Percentiles rank a stretch among this genome's conserved stretches.
Conservation (phyloP, 2,329 filamentous ascomycete species). For the Endoconidiophora laricicola region DNA sequence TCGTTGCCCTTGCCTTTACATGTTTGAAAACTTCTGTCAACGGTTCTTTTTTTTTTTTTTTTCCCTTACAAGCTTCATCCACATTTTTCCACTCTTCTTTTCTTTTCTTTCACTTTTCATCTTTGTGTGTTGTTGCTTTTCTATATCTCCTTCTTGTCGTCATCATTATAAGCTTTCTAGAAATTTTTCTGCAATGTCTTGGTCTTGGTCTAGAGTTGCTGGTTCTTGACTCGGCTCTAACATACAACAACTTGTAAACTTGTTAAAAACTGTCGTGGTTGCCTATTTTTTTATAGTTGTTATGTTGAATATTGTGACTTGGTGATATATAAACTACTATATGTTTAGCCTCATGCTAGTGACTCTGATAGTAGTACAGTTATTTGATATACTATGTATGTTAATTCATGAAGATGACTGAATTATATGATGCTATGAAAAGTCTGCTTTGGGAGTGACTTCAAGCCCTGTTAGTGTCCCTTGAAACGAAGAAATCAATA, state of each 20-base stretch:
- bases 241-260: constrained; percentile 6
- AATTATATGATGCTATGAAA: not conserved
- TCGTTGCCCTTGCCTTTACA: too few relatives aligned
- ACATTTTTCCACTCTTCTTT: not conserved
- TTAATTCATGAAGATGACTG: not conserved
- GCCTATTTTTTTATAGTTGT: too few relatives aligned
- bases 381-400: not conserved
- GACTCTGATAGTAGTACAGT: not conserved
- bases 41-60: not conserved
- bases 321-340: too few relatives aligned
- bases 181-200: constrained; percentile 10
- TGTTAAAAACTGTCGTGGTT: too few relatives aligned
- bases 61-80: not conserved
- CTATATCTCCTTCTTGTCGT: not conserved
- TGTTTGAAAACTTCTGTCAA: too few relatives aligned
- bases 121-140: not conserved
- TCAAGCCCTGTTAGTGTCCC: not conserved
- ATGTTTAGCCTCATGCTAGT: too few relatives aligned
- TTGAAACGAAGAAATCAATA: not conserved
- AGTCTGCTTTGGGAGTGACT: too few relatives aligned
- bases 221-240: constrained; percentile 13
- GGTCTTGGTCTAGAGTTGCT: constrained; percentile 12
- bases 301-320: too few relatives aligned
- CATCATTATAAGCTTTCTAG: not conserved
- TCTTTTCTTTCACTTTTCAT: not conserved